Evolutionary conservation across 495 filamentous ascomycete species (phyloP).

Genomic region (Daldinia decipiens): DNA sequence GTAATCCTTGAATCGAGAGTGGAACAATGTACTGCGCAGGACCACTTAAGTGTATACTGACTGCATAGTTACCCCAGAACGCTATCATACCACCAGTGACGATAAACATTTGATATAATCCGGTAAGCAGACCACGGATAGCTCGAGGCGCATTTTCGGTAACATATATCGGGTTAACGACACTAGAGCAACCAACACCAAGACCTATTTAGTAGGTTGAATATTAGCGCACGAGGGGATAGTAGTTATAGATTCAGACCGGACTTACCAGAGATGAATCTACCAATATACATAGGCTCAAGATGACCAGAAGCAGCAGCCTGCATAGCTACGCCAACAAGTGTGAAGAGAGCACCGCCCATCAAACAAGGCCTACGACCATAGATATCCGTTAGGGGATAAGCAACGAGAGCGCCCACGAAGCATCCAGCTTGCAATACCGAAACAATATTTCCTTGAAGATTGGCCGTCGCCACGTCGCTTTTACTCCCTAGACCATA

Average conservation of each 20-base stretch:
- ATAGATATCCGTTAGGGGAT: slow-evolving; percentile 62
- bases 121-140: slow-evolving; percentile 75
- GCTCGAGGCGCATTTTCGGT: slow-evolving; percentile 76
- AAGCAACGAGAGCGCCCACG: slow-evolving; percentile 68
- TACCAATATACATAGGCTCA: slow-evolving; percentile 70
- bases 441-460: slow-evolving; percentile 67
- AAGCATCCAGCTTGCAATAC: slow-evolving; percentile 73
- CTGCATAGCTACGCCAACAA: slow-evolving; percentile 55
- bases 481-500: slow-evolving; percentile 46
- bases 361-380: slow-evolving; percentile 62
- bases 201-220: slow-evolving; percentile 52
- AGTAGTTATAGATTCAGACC: background rate
- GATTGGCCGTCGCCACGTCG: slow-evolving; percentile 48
- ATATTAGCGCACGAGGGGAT: background rate
- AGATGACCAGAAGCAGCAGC: slow-evolving; percentile 55
- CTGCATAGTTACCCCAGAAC: slow-evolving; percentile 70
- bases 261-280: slow-evolving; percentile 68
- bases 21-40: slow-evolving; percentile 72
- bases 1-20: slow-evolving; percentile 72
- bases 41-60: slow-evolving; percentile 62
- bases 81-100: slow-evolving; percentile 72
- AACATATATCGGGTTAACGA: slow-evolving; percentile 68
- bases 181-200: slow-evolving; percentile 68
- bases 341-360: slow-evolving; percentile 51
- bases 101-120: slow-evolving; percentile 76